Percentiles rank a stretch among this genome's conserved stretches.
Evolutionary conservation across 2,329 filamentous ascomycete species (phyloP).

Genomic region (Akanthomyces lecanii): DNA sequence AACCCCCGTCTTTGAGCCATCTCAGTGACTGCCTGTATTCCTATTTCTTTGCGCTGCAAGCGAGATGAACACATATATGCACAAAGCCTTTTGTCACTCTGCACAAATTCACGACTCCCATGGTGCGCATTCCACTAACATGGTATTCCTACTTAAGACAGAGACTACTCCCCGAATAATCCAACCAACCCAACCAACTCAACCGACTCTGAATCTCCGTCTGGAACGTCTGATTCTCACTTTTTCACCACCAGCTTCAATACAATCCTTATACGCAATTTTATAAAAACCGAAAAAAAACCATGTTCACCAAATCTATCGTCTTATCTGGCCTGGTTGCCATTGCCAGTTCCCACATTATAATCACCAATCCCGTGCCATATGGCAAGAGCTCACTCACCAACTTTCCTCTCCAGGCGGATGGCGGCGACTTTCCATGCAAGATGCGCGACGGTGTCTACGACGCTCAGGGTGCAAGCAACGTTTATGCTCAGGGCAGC

Average conservation of each 20-base stretch:
- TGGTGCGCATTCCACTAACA: not conserved
- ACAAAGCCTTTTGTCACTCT: not conserved
- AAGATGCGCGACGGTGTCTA: conserved; percentile 54
- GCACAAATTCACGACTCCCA: not conserved
- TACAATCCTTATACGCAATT: conserved; percentile 18
- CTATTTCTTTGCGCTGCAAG: not conserved
- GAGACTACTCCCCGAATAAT: not conserved
- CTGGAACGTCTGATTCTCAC: conserved; percentile 34
- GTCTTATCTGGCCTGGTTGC: conserved; percentile 54
- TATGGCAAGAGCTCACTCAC: conserved; percentile 40
- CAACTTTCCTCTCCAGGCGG: conserved; percentile 60
- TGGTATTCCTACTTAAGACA: too few species aligned
- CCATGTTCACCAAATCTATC: conserved; percentile 49
- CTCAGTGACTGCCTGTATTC: not conserved
- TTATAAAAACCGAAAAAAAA: conserved; percentile 25
- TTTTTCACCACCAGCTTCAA: conserved; percentile 16
- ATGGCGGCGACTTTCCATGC: conserved; percentile 76
- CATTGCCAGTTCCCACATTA: conserved; percentile 68
- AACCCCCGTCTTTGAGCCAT: not conserved
- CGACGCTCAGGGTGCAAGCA: conserved; percentile 44
- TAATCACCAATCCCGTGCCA: conserved; percentile 64
- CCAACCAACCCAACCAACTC: not conserved
- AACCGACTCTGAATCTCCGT: conserved; percentile 5
- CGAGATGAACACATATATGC: not conserved
- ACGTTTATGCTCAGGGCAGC: conserved; percentile 50